Conservation (phyloP, 179 eudicot species). For the Sideroxylon spinosum region DNA sequence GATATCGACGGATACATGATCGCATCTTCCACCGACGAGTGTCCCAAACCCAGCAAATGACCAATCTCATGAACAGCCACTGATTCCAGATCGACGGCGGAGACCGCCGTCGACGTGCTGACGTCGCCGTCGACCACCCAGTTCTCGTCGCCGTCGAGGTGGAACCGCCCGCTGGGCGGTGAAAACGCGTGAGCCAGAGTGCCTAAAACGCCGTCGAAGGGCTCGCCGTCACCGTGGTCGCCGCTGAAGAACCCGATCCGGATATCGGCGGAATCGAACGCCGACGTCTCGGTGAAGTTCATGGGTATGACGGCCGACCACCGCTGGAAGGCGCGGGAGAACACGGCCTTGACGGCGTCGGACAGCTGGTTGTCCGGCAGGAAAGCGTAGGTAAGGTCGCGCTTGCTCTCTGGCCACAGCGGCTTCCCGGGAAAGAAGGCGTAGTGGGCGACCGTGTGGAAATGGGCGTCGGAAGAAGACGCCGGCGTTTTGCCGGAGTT, state of each 20-base stretch:
- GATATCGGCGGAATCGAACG: slow-evolving; percentile 26
- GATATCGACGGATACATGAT: slow-evolving; percentile 51
- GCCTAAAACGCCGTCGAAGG: slow-evolving; percentile 43
- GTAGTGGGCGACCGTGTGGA: slow-evolving; percentile 43
- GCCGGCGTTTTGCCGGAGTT: slow-evolving; percentile 27
- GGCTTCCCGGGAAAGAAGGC: slow-evolving; percentile 45
- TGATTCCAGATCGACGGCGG: slow-evolving; percentile 47
- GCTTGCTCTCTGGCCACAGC: slow-evolving; percentile 33
- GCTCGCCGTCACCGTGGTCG: slow-evolving; percentile 50
- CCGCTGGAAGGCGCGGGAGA: slow-evolving; percentile 32
- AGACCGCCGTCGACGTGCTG: not conserved
- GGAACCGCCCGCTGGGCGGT: slow-evolving; percentile 39
- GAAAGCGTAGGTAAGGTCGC: slow-evolving; percentile 39
- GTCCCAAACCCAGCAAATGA: slow-evolving; percentile 55
- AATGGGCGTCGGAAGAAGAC: not conserved
- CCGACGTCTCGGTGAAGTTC: slow-evolving; percentile 29
- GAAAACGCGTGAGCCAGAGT: slow-evolving; percentile 50
- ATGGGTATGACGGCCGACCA: slow-evolving; percentile 44
- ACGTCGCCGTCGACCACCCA: slow-evolving; percentile 34
- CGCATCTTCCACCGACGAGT: slow-evolving; percentile 40
- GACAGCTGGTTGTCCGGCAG: slow-evolving; percentile 27
- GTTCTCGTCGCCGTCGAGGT: slow-evolving; percentile 42
- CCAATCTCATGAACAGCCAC: slow-evolving; percentile 61
- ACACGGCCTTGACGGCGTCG: slow-evolving; percentile 23
- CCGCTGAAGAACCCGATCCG: slow-evolving; percentile 37